A percentile compares a stretch with the other conserved stretches of the same genome.
phyloP scores from a whole-genome alignment of 345 rosid species.

The Eucalyptus curtisii region DNA sequence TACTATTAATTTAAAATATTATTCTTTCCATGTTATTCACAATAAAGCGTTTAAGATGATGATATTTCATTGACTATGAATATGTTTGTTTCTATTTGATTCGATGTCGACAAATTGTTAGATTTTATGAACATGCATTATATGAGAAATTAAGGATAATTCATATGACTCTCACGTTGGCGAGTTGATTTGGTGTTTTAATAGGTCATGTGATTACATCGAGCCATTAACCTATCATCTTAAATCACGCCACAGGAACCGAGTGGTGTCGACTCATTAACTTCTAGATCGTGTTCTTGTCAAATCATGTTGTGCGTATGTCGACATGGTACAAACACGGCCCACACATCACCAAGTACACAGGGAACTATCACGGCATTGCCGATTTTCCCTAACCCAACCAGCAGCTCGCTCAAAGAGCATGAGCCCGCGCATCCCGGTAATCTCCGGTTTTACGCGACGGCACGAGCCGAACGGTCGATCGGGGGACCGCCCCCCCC shows the following conservation, averaged over 20 bases:
- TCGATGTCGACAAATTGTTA: neutral
- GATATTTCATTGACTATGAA: neutral
- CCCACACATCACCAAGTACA: neutral
- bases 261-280: neutral
- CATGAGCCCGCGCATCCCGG: neutral
- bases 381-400: neutral
- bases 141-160: neutral
- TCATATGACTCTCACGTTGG: accelerated
- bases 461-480: neutral
- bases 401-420: neutral
- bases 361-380: neutral
- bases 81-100: neutral
- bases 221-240: neutral
- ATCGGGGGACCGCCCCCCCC: neutral
- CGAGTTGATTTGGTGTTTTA: neutral
- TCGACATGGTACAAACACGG: neutral
- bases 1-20: accelerated
- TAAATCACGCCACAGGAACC: accelerated
- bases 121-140: neutral
- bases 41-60: neutral
- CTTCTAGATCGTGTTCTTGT: accelerated
- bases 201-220: neutral
- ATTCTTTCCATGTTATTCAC: neutral
- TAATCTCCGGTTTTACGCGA: neutral
- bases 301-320: neutral